Conservation (phyloP, 208 protist species). For the Wallacemonas sp. region DNA sequence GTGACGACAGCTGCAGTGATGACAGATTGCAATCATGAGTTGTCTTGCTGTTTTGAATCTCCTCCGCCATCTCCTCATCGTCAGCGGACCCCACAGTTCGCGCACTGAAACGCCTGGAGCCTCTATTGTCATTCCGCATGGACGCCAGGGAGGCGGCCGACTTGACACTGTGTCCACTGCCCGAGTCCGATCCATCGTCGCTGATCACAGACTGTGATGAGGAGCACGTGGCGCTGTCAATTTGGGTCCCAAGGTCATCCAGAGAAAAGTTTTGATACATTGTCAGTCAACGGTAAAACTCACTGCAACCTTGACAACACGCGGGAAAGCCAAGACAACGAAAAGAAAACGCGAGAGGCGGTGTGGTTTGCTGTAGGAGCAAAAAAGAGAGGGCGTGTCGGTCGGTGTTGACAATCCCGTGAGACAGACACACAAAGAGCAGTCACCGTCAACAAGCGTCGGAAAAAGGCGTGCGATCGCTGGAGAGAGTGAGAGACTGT, state of each 20-base stretch:
- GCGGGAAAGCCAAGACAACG: neutral
- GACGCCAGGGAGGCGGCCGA: constrained; percentile 4
- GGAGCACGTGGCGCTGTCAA: constrained; percentile 6
- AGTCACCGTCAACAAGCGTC: too few relatives aligned
- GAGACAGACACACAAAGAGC: too few relatives aligned
- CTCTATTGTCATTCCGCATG: neutral
- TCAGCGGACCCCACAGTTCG: neutral
- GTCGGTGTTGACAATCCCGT: too few relatives aligned
- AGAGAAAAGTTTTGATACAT: constrained; percentile 8
- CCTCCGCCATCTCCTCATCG: constrained; percentile 38
- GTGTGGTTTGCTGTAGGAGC: neutral
- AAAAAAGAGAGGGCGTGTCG: too few relatives aligned
- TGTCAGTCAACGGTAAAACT: too few relatives aligned
- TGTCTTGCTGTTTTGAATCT: constrained; percentile 38
- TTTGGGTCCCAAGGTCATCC: constrained; percentile 4
- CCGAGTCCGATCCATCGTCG: neutral
- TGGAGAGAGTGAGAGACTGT: too few relatives aligned
- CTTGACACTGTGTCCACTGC: neutral
- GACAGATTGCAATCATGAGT: constrained; percentile 67
- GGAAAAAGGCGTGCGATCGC: too few relatives aligned
- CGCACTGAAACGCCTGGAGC: neutral
- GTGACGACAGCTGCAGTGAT: constrained; percentile 28
- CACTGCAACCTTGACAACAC: too few relatives aligned
- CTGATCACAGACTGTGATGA: neutral
- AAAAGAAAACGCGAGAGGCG: neutral